Percentiles rank a stretch among this genome's conserved stretches.
phyloP scores from a whole-genome alignment of 208 protist species.

The Herpetomonas tarakana region DNA sequence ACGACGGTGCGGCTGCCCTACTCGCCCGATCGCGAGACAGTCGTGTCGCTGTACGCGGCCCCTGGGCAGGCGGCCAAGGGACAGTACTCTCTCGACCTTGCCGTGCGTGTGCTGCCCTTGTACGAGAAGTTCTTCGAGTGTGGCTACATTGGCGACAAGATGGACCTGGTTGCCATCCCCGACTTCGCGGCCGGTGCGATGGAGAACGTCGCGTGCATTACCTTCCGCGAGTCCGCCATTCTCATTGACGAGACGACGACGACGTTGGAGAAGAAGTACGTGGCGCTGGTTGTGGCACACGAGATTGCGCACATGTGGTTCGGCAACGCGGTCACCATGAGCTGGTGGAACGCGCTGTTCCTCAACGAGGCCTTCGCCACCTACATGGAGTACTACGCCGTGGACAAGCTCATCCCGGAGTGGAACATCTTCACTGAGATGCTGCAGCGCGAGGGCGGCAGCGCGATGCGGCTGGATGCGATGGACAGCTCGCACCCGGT shows the following conservation, averaged over 20 bases:
- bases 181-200: constrained; percentile 96
- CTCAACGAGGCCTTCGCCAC: constrained; percentile 97
- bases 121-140: constrained; percentile 85
- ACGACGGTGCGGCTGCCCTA: not conserved
- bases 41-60: constrained; percentile 51
- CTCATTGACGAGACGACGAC: constrained; percentile 53
- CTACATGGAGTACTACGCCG: constrained; percentile 77
- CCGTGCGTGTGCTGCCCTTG: constrained; percentile 53
- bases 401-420: constrained; percentile 77
- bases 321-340: constrained; percentile 98
- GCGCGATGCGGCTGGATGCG: constrained; percentile 81
- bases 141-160: constrained; percentile 92
- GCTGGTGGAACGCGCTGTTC: constrained; percentile 98
- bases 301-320: constrained; percentile 98
- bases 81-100: constrained; percentile 79
- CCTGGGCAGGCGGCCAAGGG: constrained; percentile 42
- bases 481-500: constrained; percentile 89
- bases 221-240: constrained; percentile 90
- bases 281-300: constrained; percentile 89
- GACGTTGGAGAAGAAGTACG: constrained; percentile 39
- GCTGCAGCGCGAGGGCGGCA: constrained; percentile 54
- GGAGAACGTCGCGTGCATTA: constrained; percentile 98
- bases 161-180: constrained; percentile 95
- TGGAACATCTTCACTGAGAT: constrained; percentile 81
- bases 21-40: not conserved